Percentiles rank a stretch among this genome's conserved stretches.
Evolutionary conservation across 2,329 filamentous ascomycete genomes (phyloP).

Genomic region (Penicillium rolfsii): DNA sequence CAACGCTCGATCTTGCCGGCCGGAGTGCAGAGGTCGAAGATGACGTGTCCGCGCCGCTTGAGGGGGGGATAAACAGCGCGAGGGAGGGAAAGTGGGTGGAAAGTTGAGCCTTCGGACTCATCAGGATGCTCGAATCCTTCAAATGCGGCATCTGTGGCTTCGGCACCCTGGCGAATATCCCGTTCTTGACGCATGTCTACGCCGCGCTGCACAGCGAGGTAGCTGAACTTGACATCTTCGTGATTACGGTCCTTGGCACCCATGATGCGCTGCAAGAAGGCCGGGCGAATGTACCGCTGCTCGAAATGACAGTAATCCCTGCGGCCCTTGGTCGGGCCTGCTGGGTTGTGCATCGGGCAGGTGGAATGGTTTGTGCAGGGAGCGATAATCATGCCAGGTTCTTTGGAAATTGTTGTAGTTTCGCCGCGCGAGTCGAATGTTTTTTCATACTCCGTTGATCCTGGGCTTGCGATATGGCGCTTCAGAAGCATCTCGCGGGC

Average conservation of each 20-base stretch:
- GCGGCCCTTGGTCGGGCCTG: conserved; percentile 71
- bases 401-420: conserved; percentile 48
- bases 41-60: conserved; percentile 86
- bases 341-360: conserved; percentile 84
- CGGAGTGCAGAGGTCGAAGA: conserved; percentile 87
- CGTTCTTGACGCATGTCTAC: conserved; percentile 56
- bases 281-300: conserved; percentile 84
- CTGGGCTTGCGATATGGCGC: conserved; percentile 69
- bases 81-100: conserved; percentile 70
- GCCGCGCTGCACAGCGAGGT: conserved; percentile 81
- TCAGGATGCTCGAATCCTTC: conserved; percentile 65
- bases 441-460: conserved; percentile 48
- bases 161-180: conserved; percentile 55
- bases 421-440: conserved; percentile 38
- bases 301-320: conserved; percentile 91
- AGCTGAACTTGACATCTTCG: conserved; percentile 90
- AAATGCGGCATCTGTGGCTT: conserved; percentile 69
- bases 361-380: conserved; percentile 82
- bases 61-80: conserved; percentile 77
- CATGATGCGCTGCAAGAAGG: conserved; percentile 77
- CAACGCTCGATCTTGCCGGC: conserved; percentile 85
- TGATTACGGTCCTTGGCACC: conserved; percentile 72
- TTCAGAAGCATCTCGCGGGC: conserved; percentile 78
- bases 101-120: conserved; percentile 18
- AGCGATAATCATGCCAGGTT: conserved; percentile 64